Evolutionary conservation across 1,139 yeast genomes (phyloP).

Genomic region (Suhomyces anneliseae): DNA sequence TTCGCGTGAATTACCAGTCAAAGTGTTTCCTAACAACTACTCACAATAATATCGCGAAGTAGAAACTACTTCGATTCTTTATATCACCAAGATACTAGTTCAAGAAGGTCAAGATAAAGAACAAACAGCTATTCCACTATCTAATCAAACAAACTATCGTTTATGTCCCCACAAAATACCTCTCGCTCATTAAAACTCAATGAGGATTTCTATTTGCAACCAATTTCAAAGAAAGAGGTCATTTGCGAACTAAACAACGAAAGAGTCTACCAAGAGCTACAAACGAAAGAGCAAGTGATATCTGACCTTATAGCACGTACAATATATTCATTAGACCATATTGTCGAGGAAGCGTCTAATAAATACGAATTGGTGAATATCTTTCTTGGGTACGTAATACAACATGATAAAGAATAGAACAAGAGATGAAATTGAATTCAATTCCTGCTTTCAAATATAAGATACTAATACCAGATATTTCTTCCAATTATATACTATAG

Average conservation of each 20-base stretch:
- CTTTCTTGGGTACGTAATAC: neutral
- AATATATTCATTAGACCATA: neutral
- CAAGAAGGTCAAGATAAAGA: too few relatives aligned
- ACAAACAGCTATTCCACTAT: too few relatives aligned
- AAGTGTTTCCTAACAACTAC: too few relatives aligned
- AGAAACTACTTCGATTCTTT: too few relatives aligned
- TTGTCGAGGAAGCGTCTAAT: neutral
- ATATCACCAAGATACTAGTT: too few relatives aligned
- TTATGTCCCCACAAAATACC: too few relatives aligned
- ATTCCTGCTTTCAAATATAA: too few relatives aligned
- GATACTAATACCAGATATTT: neutral
- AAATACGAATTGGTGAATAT: neutral
- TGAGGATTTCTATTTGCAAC: constrained; percentile 7
- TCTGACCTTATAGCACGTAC: neutral
- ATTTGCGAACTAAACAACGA: neutral
- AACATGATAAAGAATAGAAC: too few relatives aligned
- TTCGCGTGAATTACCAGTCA: too few relatives aligned
- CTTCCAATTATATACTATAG: neutral
- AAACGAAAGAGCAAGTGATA: neutral
- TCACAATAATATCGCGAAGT: too few relatives aligned
- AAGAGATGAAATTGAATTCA: too few relatives aligned
- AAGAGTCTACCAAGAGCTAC: neutral
- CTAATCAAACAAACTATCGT: too few relatives aligned
- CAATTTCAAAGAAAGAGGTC: neutral
- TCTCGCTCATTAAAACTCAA: neutral